phyloP scores from a whole-genome alignment of 2,329 filamentous ascomycete genomes.

The Microdochium trichocladiopsis region DNA sequence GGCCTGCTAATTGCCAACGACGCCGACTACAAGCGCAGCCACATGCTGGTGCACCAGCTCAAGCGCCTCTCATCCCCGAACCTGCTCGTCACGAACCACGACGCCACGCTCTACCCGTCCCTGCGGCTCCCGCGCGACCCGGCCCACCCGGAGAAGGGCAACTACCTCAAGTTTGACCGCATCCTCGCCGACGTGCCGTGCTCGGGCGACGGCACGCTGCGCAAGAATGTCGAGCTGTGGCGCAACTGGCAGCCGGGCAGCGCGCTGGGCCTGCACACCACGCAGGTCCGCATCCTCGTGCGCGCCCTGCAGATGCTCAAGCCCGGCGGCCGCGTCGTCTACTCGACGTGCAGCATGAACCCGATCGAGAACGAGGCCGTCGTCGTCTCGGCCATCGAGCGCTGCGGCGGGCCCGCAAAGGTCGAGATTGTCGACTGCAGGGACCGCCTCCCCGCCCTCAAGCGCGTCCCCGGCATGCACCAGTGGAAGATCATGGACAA shows the following conservation, averaged over 20 bases:
- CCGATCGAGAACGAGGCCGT: conserved; percentile 96
- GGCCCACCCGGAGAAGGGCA: conserved; percentile 46
- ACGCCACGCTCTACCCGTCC: conserved; percentile 90
- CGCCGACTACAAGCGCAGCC: conserved; percentile 90
- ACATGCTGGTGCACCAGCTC: conserved; percentile 96
- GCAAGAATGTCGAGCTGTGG: conserved; percentile 94
- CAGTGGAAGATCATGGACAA: conserved; percentile 92
- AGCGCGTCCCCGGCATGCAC: conserved; percentile 69
- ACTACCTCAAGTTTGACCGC: conserved; percentile 93
- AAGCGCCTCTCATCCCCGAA: conserved; percentile 97
- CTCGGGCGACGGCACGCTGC: conserved; percentile 86
- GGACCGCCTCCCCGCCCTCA: conserved; percentile 67
- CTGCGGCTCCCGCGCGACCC: conserved; percentile 67
- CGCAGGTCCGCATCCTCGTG: conserved; percentile 84
- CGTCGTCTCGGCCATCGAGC: conserved; percentile 77
- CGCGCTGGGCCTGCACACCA: conserved; percentile 77
- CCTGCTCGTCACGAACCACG: conserved; percentile 94
- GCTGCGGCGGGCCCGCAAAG: conserved; percentile 77
- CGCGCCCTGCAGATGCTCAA: conserved; percentile 94
- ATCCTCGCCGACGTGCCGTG: conserved; percentile 96
- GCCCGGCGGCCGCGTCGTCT: conserved; percentile 88
- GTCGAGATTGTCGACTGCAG: conserved; percentile 82
- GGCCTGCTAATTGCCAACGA: conserved; percentile 94
- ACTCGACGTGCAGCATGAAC: conserved; percentile 99
- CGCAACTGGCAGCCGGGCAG: conserved; percentile 88